These are phyloP conservation scores for Malassezia brasiliensis DNA, from an alignment of 1,284 basidiomycete genomes.

Conservation along the genomic window DNA sequence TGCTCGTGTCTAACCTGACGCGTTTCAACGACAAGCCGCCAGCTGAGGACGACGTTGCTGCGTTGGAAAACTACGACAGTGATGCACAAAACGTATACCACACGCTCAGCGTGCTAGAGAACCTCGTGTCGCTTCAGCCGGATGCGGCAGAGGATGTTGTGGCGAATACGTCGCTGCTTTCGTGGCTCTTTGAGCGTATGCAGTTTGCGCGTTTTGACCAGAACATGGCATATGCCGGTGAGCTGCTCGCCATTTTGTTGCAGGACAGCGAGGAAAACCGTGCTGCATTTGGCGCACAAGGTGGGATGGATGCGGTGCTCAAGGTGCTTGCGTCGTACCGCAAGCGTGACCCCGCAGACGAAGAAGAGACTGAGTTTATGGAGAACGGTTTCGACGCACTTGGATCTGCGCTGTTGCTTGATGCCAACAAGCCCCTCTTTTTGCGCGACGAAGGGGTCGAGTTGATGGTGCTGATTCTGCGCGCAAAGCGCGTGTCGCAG, in stretches of 20 bases:
- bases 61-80: constrained; percentile 20
- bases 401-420: constrained; percentile 61
- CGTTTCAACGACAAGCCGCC: constrained; percentile 30
- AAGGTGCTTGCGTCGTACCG: constrained; percentile 69
- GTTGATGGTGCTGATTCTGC: constrained; percentile 87
- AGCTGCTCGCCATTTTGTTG: constrained; percentile 73
- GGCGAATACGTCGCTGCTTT: constrained; percentile 62
- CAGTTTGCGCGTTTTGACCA: constrained; percentile 55
- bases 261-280: constrained; percentile 51
- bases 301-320: constrained; percentile 70
- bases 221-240: constrained; percentile 50
- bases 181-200: constrained; percentile 67
- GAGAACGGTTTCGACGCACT: constrained; percentile 86
- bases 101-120: constrained; percentile 70
- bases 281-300: constrained; percentile 49
- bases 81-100: constrained; percentile 39
- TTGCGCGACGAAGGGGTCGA: constrained; percentile 86
- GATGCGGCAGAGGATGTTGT: constrained; percentile 59
- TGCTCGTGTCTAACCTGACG: constrained; percentile 75
- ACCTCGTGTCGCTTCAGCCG: constrained; percentile 74
- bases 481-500: constrained; percentile 66
- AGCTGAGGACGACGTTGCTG: constrained; percentile 6
- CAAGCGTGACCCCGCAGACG: constrained; percentile 65
- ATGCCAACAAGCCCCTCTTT: constrained; percentile 72
- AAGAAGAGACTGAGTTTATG: constrained; percentile 92